Conservation (phyloP, 2,329 filamentous ascomycete species). For the Paraconiothyrium sp. region DNA sequence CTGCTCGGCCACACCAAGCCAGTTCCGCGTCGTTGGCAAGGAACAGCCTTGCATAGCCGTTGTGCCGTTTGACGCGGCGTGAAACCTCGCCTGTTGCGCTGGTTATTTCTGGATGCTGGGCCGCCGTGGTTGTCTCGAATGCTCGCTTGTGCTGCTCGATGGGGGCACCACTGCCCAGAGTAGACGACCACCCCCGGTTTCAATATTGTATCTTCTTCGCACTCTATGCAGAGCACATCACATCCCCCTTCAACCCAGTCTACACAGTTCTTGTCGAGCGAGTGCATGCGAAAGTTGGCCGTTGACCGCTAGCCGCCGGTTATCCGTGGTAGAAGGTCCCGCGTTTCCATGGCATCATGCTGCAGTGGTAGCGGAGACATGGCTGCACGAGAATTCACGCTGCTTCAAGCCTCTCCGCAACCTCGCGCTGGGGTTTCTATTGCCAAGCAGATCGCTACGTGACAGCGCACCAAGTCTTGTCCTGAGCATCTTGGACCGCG, state of each 20-base stretch:
- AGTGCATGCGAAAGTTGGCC: background rate
- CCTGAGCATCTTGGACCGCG: background rate
- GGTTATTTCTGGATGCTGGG: conserved; percentile 15
- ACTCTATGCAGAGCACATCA: background rate
- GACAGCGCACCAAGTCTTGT: background rate
- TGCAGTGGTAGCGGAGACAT: conserved; percentile 2
- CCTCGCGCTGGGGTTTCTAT: conserved; percentile 14
- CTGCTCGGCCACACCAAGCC: conserved; percentile 9
- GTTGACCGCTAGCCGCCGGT: conserved; percentile 1
- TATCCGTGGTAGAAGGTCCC: background rate
- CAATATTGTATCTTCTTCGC: conserved; percentile 14
- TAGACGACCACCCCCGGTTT: conserved; percentile 9
- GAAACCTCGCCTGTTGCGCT: conserved; percentile 9
- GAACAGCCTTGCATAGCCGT: conserved; percentile 2
- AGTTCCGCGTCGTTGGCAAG: background rate
- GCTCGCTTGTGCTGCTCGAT: conserved; percentile 8
- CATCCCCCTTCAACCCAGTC: background rate
- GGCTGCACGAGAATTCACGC: conserved; percentile 3
- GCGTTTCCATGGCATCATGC: conserved; percentile 11
- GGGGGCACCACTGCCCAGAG: conserved; percentile 7
- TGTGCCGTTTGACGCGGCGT: conserved; percentile 5
- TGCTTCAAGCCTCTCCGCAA: conserved; percentile 7
- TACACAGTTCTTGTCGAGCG: background rate
- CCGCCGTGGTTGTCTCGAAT: conserved; percentile 5
- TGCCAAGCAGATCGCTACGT: conserved; percentile 17